Conservation (phyloP, 768 basidiomycete species). For the Daedaleopsis nitida region DNA sequence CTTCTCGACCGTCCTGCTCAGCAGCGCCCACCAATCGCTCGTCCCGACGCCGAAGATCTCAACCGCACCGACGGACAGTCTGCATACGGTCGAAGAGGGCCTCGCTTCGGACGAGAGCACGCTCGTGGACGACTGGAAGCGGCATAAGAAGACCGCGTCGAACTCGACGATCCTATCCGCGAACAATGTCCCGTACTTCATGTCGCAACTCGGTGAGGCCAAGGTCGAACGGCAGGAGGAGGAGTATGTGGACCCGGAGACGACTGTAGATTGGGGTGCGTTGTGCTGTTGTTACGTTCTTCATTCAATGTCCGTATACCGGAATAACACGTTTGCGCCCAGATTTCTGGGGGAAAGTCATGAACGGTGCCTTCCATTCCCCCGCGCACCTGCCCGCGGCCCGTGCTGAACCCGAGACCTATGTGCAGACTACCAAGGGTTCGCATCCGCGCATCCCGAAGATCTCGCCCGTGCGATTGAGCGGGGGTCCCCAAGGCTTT, state of each 20-base stretch:
- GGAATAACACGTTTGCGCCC: constrained; percentile 16
- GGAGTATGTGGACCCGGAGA: constrained; percentile 31
- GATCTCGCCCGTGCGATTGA: constrained; percentile 89
- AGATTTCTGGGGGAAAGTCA: constrained; percentile 96
- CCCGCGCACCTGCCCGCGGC: not conserved
- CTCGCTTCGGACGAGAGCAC: constrained; percentile 25
- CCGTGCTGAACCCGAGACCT: not conserved
- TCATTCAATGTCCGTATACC: not conserved
- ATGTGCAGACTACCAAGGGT: constrained; percentile 77
- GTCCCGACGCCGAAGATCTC: constrained; percentile 33
- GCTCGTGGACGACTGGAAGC: constrained; percentile 18
- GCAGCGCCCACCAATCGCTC: constrained; percentile 37
- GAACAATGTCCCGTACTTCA: constrained; percentile 54
- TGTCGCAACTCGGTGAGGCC: constrained; percentile 49
- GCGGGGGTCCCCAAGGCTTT: constrained; percentile 82
- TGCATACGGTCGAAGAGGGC: constrained; percentile 15
- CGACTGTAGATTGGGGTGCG: constrained; percentile 77
- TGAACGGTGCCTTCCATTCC: constrained; percentile 60
- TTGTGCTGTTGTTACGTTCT: constrained; percentile 18
- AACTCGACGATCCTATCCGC: constrained; percentile 56
- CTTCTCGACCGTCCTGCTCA: constrained; percentile 55
- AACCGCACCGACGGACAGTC: constrained; percentile 26
- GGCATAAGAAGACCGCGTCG: constrained; percentile 67
- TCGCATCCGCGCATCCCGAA: constrained; percentile 78
- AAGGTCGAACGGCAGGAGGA: constrained; percentile 22